Evolutionary conservation across 2,329 filamentous ascomycete species (phyloP), one percentile per base, ranked within the genome.

Genomic region (Amauroascus niger): DNA sequence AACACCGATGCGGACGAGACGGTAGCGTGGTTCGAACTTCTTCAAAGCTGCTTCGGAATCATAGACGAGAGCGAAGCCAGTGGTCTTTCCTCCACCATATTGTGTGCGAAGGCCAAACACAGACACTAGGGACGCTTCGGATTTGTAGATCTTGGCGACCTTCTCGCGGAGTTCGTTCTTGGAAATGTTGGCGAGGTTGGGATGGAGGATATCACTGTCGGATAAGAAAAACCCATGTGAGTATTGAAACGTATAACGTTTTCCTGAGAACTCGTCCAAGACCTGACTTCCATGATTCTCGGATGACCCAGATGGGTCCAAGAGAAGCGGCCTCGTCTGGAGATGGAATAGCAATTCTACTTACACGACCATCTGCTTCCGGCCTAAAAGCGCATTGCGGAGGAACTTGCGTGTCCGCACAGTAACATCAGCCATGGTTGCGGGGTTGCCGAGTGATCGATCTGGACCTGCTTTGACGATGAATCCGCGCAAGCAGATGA

Each of bases 281-380:
- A 46, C 32, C 22, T 41, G 40, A 41, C 44, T 35, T 33, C 47
- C 47, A 30, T 58, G 32, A 7, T 16, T 50, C n/a, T 11, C 32
- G 18, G 33, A 16, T 6, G 30, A 46, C 20, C 13, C 50, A 56
- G 46, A 48, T 40, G 32, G 20, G 39, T 32, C 37, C 6, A 13
- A 20, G 16, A n/a, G 24, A 32, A 43, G 39, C 16, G 4, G 28
- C 14, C 35, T 22, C 14, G 43, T 26, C 24, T 24, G 20, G 14
- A 11, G 37, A 49, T 18, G 35, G 35, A 32, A 18, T 26, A 24
- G 40, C 14, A 24, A 44, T 46, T 44, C n/a, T 47, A 85, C 87
- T 83, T 88, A 96, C 91, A 96, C 87, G 79, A 96, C 91, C 88
- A 97, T 95, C 86, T 97, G 91, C 84, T 95, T 95, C 76, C 91